Percentiles rank a stretch among this genome's conserved stretches.
phyloP scores from a whole-genome alignment of 768 basidiomycete species.

The Filobasidium floriforme region DNA sequence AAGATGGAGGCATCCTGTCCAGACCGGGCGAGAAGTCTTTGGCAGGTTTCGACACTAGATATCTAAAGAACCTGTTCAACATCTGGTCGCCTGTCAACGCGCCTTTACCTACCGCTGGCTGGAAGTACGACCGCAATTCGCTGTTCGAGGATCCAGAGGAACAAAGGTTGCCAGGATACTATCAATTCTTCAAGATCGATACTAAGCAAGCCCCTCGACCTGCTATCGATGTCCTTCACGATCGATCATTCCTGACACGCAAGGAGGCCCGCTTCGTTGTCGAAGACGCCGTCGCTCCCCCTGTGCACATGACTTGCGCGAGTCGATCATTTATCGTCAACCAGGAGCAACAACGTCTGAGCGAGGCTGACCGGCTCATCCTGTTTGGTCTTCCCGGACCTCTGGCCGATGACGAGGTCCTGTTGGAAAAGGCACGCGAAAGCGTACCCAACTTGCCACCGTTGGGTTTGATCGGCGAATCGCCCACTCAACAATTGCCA shows the following conservation, averaged over 20 bases:
- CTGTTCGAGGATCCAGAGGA: neutral
- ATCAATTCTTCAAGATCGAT: neutral
- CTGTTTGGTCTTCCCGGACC: constrained; percentile 75
- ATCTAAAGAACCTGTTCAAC: constrained; percentile 64
- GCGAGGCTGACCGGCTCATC: constrained; percentile 68
- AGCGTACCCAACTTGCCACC: constrained; percentile 59
- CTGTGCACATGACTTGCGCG: constrained; percentile 63
- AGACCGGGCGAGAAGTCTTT: constrained; percentile 57
- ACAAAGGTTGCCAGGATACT: neutral
- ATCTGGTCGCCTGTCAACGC: constrained; percentile 79
- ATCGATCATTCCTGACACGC: constrained; percentile 69
- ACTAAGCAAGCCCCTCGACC: neutral
- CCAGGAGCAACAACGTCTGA: constrained; percentile 38
- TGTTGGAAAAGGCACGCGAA: constrained; percentile 50
- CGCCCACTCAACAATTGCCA: constrained; percentile 68
- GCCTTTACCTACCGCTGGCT: neutral
- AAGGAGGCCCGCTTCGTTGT: constrained; percentile 74
- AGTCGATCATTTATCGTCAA: constrained; percentile 59
- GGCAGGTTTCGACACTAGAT: constrained; percentile 52
- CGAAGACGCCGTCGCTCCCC: constrained; percentile 76
- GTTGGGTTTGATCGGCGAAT: constrained; percentile 60
- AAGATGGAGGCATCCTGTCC: constrained; percentile 64
- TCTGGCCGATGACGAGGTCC: constrained; percentile 55
- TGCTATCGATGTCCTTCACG: neutral
- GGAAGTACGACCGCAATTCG: neutral